A percentile compares a stretch with the other conserved stretches of the same genome.
These are phyloP conservation scores for Rhizopogon vinicolor DNA, from an alignment of 768 basidiomycete genomes.

Conservation along the genomic window DNA sequence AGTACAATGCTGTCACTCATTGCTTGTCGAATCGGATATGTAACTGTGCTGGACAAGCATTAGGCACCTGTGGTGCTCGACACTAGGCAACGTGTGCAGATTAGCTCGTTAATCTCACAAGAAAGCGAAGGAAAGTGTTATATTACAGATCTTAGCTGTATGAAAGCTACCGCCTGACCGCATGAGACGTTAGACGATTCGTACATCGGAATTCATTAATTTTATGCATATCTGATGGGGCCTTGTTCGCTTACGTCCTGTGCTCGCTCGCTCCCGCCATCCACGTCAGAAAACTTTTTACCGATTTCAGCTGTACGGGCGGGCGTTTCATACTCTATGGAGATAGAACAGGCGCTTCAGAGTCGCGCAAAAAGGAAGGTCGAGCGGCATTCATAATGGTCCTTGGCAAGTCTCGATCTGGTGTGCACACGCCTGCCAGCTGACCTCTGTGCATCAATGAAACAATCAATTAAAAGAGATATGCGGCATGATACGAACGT, in stretches of 20 bases:
- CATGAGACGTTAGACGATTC: not conserved
- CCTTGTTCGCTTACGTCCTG: slow-evolving; percentile 25
- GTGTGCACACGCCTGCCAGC: slow-evolving; percentile 12
- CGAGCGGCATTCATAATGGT: slow-evolving; percentile 20
- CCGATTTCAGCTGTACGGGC: slow-evolving; percentile 14
- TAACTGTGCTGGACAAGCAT: not conserved
- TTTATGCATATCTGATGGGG: slow-evolving; percentile 18
- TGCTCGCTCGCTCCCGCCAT: slow-evolving; percentile 26
- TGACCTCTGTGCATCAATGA: slow-evolving; percentile 17
- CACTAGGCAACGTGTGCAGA: not conserved
- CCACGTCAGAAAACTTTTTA: slow-evolving; percentile 7
- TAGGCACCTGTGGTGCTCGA: not conserved
- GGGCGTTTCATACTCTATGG: slow-evolving; percentile 11
- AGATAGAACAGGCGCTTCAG: slow-evolving; percentile 14
- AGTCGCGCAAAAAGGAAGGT: slow-evolving; percentile 22
- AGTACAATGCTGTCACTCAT: not conserved
- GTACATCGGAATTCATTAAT: slow-evolving; percentile 16
- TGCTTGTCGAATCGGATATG: not conserved
- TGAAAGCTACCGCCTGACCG: not conserved
- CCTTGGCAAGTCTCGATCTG: slow-evolving; percentile 5
- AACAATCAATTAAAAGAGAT: slow-evolving; percentile 20
- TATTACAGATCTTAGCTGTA: not conserved
- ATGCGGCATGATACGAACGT: slow-evolving; percentile 7
- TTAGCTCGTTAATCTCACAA: not conserved
- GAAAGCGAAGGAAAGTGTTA: not conserved